Evolutionary conservation across 1,284 basidiomycete species (phyloP).

Genomic region (Psilocybe mexicana): DNA sequence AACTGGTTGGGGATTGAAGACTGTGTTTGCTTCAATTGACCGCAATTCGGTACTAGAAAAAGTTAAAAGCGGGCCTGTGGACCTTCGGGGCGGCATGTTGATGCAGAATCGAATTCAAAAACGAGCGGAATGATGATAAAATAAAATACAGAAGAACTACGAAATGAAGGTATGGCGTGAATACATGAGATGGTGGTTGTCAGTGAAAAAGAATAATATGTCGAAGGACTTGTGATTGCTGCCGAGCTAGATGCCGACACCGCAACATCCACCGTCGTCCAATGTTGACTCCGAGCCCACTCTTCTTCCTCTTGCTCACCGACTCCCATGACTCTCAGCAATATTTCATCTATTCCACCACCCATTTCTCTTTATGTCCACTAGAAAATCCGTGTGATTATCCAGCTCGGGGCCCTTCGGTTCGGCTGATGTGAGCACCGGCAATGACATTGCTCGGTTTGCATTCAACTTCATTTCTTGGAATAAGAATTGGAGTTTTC

Average conservation of each 20-base stretch:
- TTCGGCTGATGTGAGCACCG: conserved; percentile 1
- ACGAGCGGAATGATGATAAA: neutral
- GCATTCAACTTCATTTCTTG: neutral
- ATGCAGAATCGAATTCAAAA: conserved; percentile 1
- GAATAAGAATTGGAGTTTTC: neutral
- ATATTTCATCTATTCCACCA: too few relatives aligned
- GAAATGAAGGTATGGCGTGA: neutral
- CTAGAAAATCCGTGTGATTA: neutral
- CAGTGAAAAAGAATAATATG: neutral
- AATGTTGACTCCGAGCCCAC: neutral
- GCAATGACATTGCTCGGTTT: neutral
- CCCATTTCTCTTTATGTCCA: neutral
- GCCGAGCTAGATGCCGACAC: neutral
- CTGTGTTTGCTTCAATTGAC: conserved; percentile 17
- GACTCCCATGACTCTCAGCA: neutral
- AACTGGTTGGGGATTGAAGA: conserved; percentile 13
- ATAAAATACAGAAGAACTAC: neutral
- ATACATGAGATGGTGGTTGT: neutral
- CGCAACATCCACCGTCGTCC: neutral
- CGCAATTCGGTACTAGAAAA: conserved; percentile 21
- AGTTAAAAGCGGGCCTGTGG: conserved; percentile 18
- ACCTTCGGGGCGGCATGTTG: conserved; percentile 24
- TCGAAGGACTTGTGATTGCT: too few relatives aligned
- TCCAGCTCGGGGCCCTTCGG: neutral
- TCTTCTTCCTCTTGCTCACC: neutral